Percentiles rank a stretch among this genome's conserved stretches.
Evolutionary conservation across 805 yeast species (phyloP).

Genomic region (Candida stauntonica): DNA sequence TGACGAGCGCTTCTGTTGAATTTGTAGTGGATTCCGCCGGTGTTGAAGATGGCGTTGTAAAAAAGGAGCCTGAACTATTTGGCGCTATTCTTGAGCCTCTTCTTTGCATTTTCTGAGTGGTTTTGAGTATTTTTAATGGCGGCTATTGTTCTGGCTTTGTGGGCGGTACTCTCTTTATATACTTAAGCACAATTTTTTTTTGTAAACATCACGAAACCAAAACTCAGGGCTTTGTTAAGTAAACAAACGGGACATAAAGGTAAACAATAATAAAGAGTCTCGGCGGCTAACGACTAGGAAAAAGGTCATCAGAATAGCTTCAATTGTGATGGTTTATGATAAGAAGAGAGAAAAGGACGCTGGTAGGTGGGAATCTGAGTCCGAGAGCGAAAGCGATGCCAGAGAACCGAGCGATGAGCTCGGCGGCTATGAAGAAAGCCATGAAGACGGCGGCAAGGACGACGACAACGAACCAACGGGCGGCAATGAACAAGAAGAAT

Average conservation of each 20-base stretch:
- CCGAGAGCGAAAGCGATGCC: conserved; percentile 11
- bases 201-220: too few relatives aligned
- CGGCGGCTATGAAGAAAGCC: neutral
- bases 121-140: neutral
- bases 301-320: neutral
- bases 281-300: neutral
- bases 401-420: conserved; percentile 1
- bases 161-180: too few relatives aligned
- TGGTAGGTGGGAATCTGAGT: conserved; percentile 23
- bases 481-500: neutral
- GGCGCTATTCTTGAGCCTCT: conserved; percentile 17
- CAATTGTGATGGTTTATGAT: conserved; percentile 3
- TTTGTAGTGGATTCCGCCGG: too few relatives aligned
- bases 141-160: neutral
- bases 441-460: neutral
- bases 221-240: neutral
- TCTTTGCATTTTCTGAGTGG: conserved; percentile 4
- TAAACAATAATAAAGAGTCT: neutral
- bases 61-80: conserved; percentile 15
- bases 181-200: too few relatives aligned
- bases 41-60: too few relatives aligned
- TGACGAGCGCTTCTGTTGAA: too few relatives aligned
- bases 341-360: conserved; percentile 13
- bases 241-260: too few relatives aligned
- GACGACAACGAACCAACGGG: neutral